Conservation (phyloP, 257 asterid species). For the Scutellaria baicalensis region DNA sequence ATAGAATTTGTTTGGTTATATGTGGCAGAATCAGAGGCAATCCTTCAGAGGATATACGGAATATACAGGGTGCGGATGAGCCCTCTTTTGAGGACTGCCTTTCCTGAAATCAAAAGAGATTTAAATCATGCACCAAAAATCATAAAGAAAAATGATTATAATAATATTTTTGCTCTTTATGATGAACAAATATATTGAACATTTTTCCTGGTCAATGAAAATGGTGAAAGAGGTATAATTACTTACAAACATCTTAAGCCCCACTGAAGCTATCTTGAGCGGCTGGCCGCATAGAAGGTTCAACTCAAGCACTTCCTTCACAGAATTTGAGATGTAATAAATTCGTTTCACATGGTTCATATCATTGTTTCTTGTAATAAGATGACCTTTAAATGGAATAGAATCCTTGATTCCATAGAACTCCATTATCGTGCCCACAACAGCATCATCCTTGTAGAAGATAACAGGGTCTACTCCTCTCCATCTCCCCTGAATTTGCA, state of each 20-base stretch:
- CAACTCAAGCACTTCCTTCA: constrained; percentile 76
- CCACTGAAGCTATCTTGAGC: constrained; percentile 95
- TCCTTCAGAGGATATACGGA: constrained; percentile 98
- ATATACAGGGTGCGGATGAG: constrained; percentile 55
- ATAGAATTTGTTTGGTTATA: constrained; percentile 68
- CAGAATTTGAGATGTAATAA: constrained; percentile 72
- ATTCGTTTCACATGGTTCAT: constrained; percentile 75
- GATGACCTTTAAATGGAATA: constrained; percentile 79
- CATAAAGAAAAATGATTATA: background rate
- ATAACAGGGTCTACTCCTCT: constrained; percentile 92
- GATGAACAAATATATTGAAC: background rate
- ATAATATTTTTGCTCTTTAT: too few relatives aligned
- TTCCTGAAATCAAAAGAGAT: constrained; percentile 48
- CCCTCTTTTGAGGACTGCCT: constrained; percentile 91
- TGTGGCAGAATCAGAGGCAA: constrained; percentile 84
- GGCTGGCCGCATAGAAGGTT: constrained; percentile 76
- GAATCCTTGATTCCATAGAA: constrained; percentile 86
- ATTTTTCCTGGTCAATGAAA: background rate
- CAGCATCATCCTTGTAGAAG: constrained; percentile 62
- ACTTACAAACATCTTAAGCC: constrained; percentile 97
- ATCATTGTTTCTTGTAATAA: constrained; percentile 72
- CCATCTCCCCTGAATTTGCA: constrained; percentile 89
- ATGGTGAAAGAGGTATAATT: constrained; percentile 3
- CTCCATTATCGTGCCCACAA: constrained; percentile 53
- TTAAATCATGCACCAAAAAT: background rate